Evolutionary conservation across 2,329 filamentous ascomycete species (phyloP).

Genomic region (Lachnellula cervina): DNA sequence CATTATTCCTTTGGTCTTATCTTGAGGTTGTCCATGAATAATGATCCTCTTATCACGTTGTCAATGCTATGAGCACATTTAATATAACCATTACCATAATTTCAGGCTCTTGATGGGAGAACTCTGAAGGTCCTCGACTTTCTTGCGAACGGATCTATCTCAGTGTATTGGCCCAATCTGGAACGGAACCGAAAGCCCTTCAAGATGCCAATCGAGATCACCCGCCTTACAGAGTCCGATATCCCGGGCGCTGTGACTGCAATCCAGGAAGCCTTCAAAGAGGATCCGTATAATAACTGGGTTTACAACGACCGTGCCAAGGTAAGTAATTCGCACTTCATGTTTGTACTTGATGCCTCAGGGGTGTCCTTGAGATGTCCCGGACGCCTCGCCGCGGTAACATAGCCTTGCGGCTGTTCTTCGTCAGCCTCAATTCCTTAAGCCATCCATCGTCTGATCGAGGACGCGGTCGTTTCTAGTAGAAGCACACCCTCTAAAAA

Average conservation of each 20-base stretch:
- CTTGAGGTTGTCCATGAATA: too few species aligned
- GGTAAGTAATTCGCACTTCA: conserved; percentile 34
- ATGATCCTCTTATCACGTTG: too few species aligned
- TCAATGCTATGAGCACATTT: too few species aligned
- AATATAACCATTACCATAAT: too few species aligned
- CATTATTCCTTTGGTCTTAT: too few species aligned
- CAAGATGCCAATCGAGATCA: conserved; percentile 49
- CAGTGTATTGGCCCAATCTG: background rate
- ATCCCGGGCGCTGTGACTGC: conserved; percentile 60
- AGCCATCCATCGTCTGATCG: background rate
- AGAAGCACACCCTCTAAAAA: background rate
- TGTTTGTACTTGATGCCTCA: background rate
- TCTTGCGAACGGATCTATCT: background rate
- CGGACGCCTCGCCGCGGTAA: background rate
- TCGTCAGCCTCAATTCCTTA: background rate
- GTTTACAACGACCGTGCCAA: conserved; percentile 54
- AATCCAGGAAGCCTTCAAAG: conserved; percentile 61
- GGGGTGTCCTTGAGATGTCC: background rate
- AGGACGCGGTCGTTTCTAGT: background rate
- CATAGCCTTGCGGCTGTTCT: conserved; percentile 3
- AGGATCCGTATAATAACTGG: conserved; percentile 65
- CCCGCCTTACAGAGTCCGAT: conserved; percentile 51
- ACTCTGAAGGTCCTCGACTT: background rate
- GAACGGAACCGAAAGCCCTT: background rate
- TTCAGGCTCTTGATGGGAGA: background rate